These are phyloP conservation scores for Citrus sinensis DNA, from an alignment of 345 rosid species.

Conservation along the genomic window DVS_A1.0 CM039164.1:7016501-7017000, in stretches of 20 bases:
- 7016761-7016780: constrained; percentile 38
- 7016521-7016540: constrained; percentile 46
- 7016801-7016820: no score
- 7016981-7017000: neutral
- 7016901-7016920: no score
- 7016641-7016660: constrained; percentile 10
- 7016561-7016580: constrained; percentile 3
- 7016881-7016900: neutral
- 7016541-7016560: constrained; percentile 42
- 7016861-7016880: no score
- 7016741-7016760: constrained; percentile 45
- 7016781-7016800: constrained; percentile 31
- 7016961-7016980: neutral
- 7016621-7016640: constrained; percentile 12
- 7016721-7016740: constrained; percentile 58
- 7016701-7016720: constrained; percentile 76
- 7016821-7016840: neutral
- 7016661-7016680: constrained; percentile 18
- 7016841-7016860: neutral
- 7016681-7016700: constrained; percentile 82
- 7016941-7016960: neutral
- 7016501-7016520: constrained; percentile 71
- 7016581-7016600: neutral
- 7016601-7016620: neutral
- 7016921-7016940: no score